A percentile compares a stretch with the other conserved stretches of the same genome.
These are phyloP conservation scores for Antitrichia curtipendula DNA, from an alignment of 225 moss, liverwort and hornwort genomes.

Conservation along the genomic window DNA sequence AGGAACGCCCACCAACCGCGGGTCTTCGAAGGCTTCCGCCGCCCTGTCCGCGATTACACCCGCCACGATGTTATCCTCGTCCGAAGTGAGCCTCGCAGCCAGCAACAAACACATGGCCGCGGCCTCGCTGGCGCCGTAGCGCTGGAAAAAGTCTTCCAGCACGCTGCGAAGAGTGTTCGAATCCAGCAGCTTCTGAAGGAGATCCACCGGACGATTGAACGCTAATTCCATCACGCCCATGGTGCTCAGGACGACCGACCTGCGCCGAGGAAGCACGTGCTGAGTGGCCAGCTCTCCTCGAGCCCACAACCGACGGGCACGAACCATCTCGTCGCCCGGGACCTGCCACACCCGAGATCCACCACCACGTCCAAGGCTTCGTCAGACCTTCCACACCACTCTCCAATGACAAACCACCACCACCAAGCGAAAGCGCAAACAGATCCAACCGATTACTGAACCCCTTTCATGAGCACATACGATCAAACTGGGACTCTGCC, in stretches of 20 bases:
- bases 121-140: slow-evolving; percentile 80
- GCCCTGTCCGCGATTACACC: slow-evolving; percentile 64
- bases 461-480: neutral
- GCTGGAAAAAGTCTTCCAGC: slow-evolving; percentile 93
- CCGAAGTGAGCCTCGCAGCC: slow-evolving; percentile 83
- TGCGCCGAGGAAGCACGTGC: slow-evolving; percentile 75
- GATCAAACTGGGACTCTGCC: neutral
- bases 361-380: neutral
- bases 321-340: slow-evolving; percentile 54
- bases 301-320: slow-evolving; percentile 87
- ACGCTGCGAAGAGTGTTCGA: slow-evolving; percentile 46
- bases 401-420: neutral
- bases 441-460: neutral
- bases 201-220: slow-evolving; percentile 85
- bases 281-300: slow-evolving; percentile 95
- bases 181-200: slow-evolving; percentile 83
- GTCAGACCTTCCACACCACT: neutral
- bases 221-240: slow-evolving; percentile 93
- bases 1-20: slow-evolving; percentile 84
- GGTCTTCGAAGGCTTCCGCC: slow-evolving; percentile 92
- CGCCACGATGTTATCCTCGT: slow-evolving; percentile 73
- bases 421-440: neutral
- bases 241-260: slow-evolving; percentile 77
- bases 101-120: slow-evolving; percentile 97
- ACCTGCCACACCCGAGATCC: slow-evolving; percentile 1